Base-by-base conservation (phyloP, 2,329 filamentous ascomycete genomes). In the Iodosphaeria phyllophila region DNA sequence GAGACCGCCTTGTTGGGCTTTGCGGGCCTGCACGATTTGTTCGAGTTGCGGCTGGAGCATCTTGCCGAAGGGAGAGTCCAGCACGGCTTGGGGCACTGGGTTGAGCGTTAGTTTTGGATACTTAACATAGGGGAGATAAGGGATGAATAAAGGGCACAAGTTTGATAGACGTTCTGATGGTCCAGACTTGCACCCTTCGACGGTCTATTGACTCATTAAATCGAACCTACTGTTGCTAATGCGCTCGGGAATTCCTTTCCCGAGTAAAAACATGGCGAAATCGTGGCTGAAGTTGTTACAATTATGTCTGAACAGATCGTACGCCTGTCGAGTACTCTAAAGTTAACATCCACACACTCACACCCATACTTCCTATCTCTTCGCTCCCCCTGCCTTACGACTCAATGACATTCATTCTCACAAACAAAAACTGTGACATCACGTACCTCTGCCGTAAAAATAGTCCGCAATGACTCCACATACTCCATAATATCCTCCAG, bases 251-350 rank as follows among this genome's bases (percentile, higher is more conserved):
- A 95, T 95, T 3, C 80, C 78, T 37, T 73, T 77, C 13, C 89
- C 86, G 1, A 93, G 57, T 0, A 95, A 58, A 34, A 95, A 95
- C 48, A 79, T 89, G 33, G 80, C 60, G 35, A 95, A 74, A 32
- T 92, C 83, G 42, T 95, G 86, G 4, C 78, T 80, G 49, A 95
- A 98, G 48, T 93, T 93, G 54, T 95, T 98, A 56, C 86, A 95
- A 45, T 98, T 98, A 50, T 93, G 83, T 38, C 54, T 79, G 46
- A 66, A 92, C 5, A 93, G 55, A 42, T 93, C 82, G 42, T 95
- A 95, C 1, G 79, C 77, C 67, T 82, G 32, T 12, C 34, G 11
- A 6, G n/a, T 14, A n/a, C n/a, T n/a, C n/a, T n/a, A n/a, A n/a
- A n/a, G n/a, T n/a, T n/a, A n/a, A n/a, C n/a, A n/a, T n/a, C n/a